Conservation (phyloP, 768 basidiomycete genomes). For the Hemileccinum impolitum region DNA sequence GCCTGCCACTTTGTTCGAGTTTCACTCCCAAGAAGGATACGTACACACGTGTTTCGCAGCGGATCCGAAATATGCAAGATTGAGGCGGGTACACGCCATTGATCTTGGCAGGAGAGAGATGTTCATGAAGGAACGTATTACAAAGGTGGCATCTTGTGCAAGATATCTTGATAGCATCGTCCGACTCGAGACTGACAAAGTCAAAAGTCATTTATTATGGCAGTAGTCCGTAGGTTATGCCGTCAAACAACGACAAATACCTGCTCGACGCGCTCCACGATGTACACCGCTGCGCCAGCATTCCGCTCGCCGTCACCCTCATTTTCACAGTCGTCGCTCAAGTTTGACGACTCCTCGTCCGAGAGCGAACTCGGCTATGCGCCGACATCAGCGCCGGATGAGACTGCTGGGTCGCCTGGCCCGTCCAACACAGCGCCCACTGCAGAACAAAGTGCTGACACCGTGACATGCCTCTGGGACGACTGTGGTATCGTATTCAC, state of each 20-base stretch:
- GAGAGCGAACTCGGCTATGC: constrained; percentile 21
- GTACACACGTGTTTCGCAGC: too few species aligned
- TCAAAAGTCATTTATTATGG: too few species aligned
- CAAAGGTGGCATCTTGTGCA: too few species aligned
- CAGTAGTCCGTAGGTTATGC: background rate
- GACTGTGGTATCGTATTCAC: constrained; percentile 74
- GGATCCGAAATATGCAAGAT: too few species aligned
- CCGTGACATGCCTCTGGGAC: constrained; percentile 80
- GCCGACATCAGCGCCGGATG: constrained; percentile 11
- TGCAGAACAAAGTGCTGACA: constrained; percentile 41
- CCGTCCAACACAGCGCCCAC: constrained; percentile 18
- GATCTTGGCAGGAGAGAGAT: too few species aligned
- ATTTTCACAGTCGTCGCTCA: constrained; percentile 34
- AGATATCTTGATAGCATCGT: too few species aligned
- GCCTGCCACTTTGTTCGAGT: too few species aligned
- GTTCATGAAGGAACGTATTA: too few species aligned
- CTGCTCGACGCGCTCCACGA: constrained; percentile 21
- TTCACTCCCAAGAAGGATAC: too few species aligned
- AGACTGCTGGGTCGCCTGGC: constrained; percentile 20
- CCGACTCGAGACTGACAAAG: too few species aligned
- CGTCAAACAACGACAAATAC: constrained; percentile 20
- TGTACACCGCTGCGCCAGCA: constrained; percentile 37
- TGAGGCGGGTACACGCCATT: too few species aligned
- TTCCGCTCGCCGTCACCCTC: constrained; percentile 41
- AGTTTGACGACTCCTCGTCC: constrained; percentile 25